Evolutionary conservation across 805 yeast species (phyloP), one percentile per base, ranked within the genome.

Genomic region (Teunomyces cretensis): DNA sequence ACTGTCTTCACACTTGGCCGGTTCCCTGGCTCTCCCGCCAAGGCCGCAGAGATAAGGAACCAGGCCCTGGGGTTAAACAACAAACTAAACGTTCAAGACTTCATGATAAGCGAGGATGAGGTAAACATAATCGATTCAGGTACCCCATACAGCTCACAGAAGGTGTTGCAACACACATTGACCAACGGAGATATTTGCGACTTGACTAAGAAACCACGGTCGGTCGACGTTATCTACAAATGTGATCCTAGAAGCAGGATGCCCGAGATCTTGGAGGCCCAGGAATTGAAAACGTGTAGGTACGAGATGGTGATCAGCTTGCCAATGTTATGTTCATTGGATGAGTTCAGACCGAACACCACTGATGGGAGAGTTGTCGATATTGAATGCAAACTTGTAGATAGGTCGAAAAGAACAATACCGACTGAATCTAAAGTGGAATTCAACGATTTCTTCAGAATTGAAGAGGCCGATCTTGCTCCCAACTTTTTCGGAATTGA

Each of bases 161-260:
- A 65, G 51, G 66, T 60, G 48, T 49, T 73, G 50, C 51, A 69
- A 58, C 83, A 58, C 64, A 64, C 47, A 44, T 65, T 60, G 7
- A 43, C 46, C 9, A 57, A 59, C 46, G 94, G 92, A 7, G 75
- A 76, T 15, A 43, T 66, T 2, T 86, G 94, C 62, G 87, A 81
- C 53, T 57, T 81, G 38, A 83, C 87, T 0, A 71, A 71, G 2
- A 57, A 64, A 22, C 77, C 77, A 2, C 71, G 92, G 42, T 56
- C 68, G 3, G 67, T 79, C 3, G 86, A 83, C 45, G 64, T 86
- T 4, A 75, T 74, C 41, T 84, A 79, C 56, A 67, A 70, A 30
- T 86, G 92, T 60, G 77, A 76, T 46, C 71, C 72, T 2, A 42
- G 38, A 22, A 46, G 38, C 9, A 30, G 26, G n/a, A 11, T 3